These are phyloP conservation scores for Myrmaecium sp. DNA, from an alignment of 2,329 filamentous ascomycete genomes.

Conservation along the genomic window DNA sequence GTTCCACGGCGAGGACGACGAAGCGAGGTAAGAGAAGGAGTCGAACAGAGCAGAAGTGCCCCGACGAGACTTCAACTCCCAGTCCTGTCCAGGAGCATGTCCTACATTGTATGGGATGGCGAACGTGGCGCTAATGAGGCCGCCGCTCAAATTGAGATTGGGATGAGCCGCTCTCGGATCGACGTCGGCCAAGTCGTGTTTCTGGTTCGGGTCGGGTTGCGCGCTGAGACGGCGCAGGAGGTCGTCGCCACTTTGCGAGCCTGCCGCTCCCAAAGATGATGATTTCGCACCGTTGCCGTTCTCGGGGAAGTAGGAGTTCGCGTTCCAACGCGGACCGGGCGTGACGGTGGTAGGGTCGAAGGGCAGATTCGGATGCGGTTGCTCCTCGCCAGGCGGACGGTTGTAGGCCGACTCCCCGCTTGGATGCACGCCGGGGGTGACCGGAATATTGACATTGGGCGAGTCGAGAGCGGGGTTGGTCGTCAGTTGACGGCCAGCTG, in stretches of 20 bases:
- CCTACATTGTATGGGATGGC: constrained; percentile 44
- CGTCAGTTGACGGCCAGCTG: constrained; percentile 9
- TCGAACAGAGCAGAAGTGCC: constrained; percentile 89
- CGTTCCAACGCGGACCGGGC: constrained; percentile 19
- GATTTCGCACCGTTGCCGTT: constrained; percentile 11
- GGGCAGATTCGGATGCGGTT: constrained; percentile 10
- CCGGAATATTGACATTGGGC: constrained; percentile 20
- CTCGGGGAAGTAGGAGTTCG: constrained; percentile 19
- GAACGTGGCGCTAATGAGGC: constrained; percentile 46
- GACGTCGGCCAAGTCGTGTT: constrained; percentile 26
- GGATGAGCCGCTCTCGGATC: constrained; percentile 40
- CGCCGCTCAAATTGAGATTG: constrained; percentile 40
- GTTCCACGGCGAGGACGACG: constrained; percentile 70
- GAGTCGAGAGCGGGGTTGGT: constrained; percentile 23
- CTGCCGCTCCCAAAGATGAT: constrained; percentile 25
- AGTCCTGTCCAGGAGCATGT: constrained; percentile 35
- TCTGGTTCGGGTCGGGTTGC: constrained; percentile 15
- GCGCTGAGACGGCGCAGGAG: constrained; percentile 36
- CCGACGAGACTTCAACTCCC: constrained; percentile 57
- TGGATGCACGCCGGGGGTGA: constrained; percentile 24
- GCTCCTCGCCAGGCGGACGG: constrained; percentile 8
- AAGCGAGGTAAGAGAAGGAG: constrained; percentile 74
- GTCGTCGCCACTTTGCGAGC: constrained; percentile 30
- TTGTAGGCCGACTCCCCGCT: constrained; percentile 22
- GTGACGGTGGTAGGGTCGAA: constrained; percentile 15